These are phyloP conservation scores for Teratosphaeriaceae sp. DNA, from an alignment of 2,329 filamentous ascomycete genomes.

Conservation along the genomic window DNA sequence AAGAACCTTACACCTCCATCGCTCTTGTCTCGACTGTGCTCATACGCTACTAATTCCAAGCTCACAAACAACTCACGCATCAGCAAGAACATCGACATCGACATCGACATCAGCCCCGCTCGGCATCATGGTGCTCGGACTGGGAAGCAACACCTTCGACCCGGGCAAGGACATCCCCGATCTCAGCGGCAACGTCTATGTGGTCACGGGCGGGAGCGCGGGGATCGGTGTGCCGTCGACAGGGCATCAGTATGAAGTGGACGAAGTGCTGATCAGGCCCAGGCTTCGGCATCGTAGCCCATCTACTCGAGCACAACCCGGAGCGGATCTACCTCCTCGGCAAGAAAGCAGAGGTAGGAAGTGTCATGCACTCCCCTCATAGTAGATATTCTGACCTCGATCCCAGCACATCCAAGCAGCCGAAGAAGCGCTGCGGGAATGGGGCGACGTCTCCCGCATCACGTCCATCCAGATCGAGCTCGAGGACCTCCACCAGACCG, in stretches of 20 bases:
- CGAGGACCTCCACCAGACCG: slow-evolving; percentile 39
- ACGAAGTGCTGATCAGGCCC: not conserved
- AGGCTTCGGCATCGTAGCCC: slow-evolving; percentile 46
- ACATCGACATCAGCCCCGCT: too few relatives aligned
- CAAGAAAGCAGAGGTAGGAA: slow-evolving; percentile 33
- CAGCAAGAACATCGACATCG: too few relatives aligned
- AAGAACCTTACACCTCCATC: too few relatives aligned
- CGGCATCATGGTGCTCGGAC: slow-evolving; percentile 6
- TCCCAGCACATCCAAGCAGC: slow-evolving; percentile 42
- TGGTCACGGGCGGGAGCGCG: slow-evolving; percentile 22
- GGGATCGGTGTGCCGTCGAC: slow-evolving; percentile 12
- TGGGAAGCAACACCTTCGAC: slow-evolving; percentile 16
- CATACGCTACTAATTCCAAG: too few relatives aligned
- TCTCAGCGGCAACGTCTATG: slow-evolving; percentile 20
- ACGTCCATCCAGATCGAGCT: slow-evolving; percentile 43
- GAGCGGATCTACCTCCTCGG: slow-evolving; percentile 44
- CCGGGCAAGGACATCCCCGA: slow-evolving; percentile 21
- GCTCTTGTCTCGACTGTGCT: too few relatives aligned
- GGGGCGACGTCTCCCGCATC: slow-evolving; percentile 40
- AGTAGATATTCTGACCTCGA: not conserved
- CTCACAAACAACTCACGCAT: too few relatives aligned
- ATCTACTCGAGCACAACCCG: slow-evolving; percentile 46
- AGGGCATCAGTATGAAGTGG: not conserved
- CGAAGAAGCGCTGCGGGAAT: slow-evolving; percentile 36
- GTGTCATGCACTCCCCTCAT: too few relatives aligned